These are phyloP conservation scores for Papiliotrema flavescens DNA, from an alignment of 1,284 basidiomycete genomes.

Conservation along the genomic window DNA sequence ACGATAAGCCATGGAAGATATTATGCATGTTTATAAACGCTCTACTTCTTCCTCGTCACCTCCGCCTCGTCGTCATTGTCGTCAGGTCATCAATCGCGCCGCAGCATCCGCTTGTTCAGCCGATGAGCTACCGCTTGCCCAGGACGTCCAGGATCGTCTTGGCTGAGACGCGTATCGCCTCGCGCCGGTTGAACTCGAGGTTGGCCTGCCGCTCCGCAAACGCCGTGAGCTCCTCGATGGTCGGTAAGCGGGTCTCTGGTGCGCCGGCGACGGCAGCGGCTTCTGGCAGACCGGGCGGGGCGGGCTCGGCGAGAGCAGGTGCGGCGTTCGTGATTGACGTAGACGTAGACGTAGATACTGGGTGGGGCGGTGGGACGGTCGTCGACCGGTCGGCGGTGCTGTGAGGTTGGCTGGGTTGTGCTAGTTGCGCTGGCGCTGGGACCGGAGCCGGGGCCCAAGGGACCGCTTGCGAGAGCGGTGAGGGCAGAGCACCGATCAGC, in stretches of 20 bases:
- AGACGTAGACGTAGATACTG: too few relatives aligned
- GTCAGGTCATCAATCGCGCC: neutral
- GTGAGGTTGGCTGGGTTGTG: neutral
- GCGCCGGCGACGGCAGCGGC: neutral
- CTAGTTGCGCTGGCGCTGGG: neutral
- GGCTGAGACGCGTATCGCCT: slow-evolving; percentile 13
- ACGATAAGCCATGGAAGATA: too few relatives aligned
- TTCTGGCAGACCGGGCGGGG: neutral
- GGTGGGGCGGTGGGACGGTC: too few relatives aligned
- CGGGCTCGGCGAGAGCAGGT: too few relatives aligned
- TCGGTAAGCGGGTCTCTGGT: neutral
- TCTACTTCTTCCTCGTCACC: too few relatives aligned
- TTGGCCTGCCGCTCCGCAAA: slow-evolving; percentile 26
- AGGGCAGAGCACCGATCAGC: slow-evolving; percentile 10
- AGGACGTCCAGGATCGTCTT: slow-evolving; percentile 25
- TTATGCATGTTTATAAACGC: too few relatives aligned
- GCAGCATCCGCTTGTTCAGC: neutral
- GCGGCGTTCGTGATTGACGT: too few relatives aligned
- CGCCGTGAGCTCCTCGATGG: slow-evolving; percentile 15
- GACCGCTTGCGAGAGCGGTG: slow-evolving; percentile 6
- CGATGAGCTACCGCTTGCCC: neutral
- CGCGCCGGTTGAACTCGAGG: slow-evolving; percentile 22
- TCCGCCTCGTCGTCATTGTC: neutral
- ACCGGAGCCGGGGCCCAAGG: neutral
- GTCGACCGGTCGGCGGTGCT: neutral